A percentile compares a stretch with the other conserved stretches of the same genome.
phyloP scores from a whole-genome alignment of 805 yeast species.

The Cyberlindnera mycetangii region DNA sequence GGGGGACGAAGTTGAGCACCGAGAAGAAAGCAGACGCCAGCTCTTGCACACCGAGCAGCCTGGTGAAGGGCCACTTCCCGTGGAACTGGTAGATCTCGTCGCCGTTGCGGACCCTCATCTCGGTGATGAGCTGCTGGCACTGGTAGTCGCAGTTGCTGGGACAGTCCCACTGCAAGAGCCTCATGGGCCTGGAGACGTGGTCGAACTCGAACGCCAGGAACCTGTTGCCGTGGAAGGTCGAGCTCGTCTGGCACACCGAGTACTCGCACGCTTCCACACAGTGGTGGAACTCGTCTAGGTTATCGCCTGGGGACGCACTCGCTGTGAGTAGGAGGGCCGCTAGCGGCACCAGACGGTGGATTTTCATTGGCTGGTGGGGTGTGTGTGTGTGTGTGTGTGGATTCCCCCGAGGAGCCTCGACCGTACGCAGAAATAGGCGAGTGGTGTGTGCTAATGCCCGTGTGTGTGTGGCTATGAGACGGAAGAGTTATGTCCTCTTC shows the following conservation, averaged over 20 bases:
- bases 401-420: no score
- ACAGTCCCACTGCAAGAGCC: conserved; percentile 67
- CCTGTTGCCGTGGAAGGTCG: conserved; percentile 7
- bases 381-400: background rate
- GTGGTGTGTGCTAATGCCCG: no score
- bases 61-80: conserved; percentile 94
- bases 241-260: conserved; percentile 7
- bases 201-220: conserved; percentile 12
- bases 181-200: conserved; percentile 25
- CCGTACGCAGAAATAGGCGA: no score
- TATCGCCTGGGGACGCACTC: conserved; percentile 17
- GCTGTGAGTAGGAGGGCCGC: background rate
- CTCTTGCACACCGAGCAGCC: conserved; percentile 83
- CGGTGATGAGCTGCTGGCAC: conserved; percentile 79
- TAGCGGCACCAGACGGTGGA: background rate
- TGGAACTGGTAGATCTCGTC: conserved; percentile 78
- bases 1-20: conserved; percentile 65
- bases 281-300: conserved; percentile 13
- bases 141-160: conserved; percentile 84
- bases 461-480: no score
- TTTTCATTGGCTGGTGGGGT: background rate
- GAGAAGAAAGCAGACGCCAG: conserved; percentile 78
- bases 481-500: no score
- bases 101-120: conserved; percentile 42
- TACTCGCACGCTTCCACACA: conserved; percentile 18